Conservation (phyloP, 2,329 filamentous ascomycete genomes). For the Ascochyta viciae-villosae region DNA sequence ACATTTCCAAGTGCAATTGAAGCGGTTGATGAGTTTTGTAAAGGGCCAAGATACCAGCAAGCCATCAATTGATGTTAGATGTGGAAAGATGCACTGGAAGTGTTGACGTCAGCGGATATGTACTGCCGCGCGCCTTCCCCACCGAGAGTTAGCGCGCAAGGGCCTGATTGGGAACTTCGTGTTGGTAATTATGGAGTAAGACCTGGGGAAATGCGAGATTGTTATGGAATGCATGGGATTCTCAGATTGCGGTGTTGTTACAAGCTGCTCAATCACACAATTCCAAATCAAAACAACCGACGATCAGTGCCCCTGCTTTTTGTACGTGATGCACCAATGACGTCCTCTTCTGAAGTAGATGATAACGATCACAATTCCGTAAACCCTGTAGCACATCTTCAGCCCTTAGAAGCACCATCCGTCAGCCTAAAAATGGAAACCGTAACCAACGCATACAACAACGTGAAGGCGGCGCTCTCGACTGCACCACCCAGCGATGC, state of each 20-base stretch:
- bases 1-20: constrained; percentile 6
- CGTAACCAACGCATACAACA: constrained; percentile 10
- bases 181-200: neutral
- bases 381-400: neutral
- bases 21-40: neutral
- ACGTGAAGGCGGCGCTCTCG: constrained; percentile 22
- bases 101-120: constrained; percentile 16
- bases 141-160: neutral
- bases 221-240: neutral
- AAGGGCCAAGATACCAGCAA: neutral
- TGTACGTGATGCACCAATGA: constrained; percentile 2
- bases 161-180: neutral
- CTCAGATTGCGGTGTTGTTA: neutral
- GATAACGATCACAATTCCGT: neutral
- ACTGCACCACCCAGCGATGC: constrained; percentile 31
- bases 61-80: neutral
- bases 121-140: neutral
- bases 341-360: neutral
- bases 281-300: neutral
- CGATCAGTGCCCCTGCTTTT: neutral
- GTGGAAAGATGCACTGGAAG: neutral
- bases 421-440: neutral
- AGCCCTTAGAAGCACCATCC: neutral
- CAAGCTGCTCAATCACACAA: neutral
- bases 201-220: neutral